phyloP scores from a whole-genome alignment of 495 filamentous ascomycete species.

The Pyrenopolyporus hunteri region DNA sequence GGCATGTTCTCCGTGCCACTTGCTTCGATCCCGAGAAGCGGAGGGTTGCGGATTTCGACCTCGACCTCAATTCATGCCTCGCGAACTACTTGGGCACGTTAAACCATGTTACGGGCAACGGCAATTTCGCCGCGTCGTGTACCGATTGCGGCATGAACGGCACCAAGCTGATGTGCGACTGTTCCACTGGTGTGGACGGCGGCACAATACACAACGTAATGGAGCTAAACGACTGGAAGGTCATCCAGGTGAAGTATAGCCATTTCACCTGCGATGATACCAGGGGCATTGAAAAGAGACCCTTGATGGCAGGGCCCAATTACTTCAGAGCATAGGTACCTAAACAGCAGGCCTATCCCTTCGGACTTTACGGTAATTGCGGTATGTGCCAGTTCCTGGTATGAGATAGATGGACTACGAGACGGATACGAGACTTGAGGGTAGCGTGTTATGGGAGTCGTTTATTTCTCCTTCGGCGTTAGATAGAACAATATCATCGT shows the following conservation, averaged over 20 bases:
- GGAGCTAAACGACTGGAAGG: constrained; percentile 21
- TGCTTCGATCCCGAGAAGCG: constrained; percentile 4
- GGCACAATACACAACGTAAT: constrained; percentile 16
- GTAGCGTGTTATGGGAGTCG: too few relatives aligned
- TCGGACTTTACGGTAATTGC: too few relatives aligned
- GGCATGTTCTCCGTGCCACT: constrained; percentile 17
- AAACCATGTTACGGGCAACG: constrained; percentile 8
- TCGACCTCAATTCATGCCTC: constrained; percentile 30
- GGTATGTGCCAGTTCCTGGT: too few relatives aligned
- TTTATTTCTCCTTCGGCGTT: too few relatives aligned
- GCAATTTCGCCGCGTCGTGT: constrained; percentile 22
- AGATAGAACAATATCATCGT: too few relatives aligned
- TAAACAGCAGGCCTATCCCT: too few relatives aligned
- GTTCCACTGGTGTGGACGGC: background rate
- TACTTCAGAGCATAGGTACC: too few relatives aligned
- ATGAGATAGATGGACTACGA: too few relatives aligned
- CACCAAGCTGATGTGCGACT: constrained; percentile 27
- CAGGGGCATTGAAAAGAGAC: constrained; percentile 10
- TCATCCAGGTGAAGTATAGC: constrained; percentile 11
- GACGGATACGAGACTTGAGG: too few relatives aligned
- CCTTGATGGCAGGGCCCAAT: too few relatives aligned
- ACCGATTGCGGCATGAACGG: constrained; percentile 8
- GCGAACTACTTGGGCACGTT: constrained; percentile 28
- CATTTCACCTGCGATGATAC: background rate
- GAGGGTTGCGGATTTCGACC: background rate